Percentiles rank a stretch among this genome's conserved stretches.
Conservation (phyloP, 2,329 filamentous ascomycete genomes). For the Diaporthe batatas region DNA sequence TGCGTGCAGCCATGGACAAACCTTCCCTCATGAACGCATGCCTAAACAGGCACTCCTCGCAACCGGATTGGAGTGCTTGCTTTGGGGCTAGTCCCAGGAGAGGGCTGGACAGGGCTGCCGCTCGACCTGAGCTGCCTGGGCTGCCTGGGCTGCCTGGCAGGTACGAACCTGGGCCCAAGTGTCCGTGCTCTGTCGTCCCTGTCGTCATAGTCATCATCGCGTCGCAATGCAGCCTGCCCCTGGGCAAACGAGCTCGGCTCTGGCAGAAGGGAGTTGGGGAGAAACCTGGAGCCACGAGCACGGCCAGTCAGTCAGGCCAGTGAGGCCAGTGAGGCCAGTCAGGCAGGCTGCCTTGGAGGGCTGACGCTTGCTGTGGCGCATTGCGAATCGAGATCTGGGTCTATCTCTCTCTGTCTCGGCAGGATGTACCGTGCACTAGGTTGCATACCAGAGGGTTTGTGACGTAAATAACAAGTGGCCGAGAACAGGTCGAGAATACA, state of each 20-base stretch:
- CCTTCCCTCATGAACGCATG: slow-evolving; percentile 17
- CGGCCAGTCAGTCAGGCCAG: no score
- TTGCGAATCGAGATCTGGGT: neutral
- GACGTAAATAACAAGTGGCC: neutral
- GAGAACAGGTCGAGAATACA: neutral
- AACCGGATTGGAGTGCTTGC: slow-evolving; percentile 34
- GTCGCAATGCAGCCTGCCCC: slow-evolving; percentile 2
- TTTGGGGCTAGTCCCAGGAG: slow-evolving; percentile 29
- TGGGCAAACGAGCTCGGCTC: no score
- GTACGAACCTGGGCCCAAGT: slow-evolving; percentile 6
- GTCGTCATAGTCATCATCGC: slow-evolving; percentile 28
- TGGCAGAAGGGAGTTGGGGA: no score
- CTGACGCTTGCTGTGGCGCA: neutral
- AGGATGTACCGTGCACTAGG: neutral
- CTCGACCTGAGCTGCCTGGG: neutral
- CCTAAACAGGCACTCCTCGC: slow-evolving; percentile 24
- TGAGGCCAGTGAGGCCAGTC: no score
- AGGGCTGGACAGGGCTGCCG: neutral
- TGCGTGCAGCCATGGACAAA: slow-evolving; percentile 29
- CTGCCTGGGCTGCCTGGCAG: neutral
- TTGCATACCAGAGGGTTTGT: neutral
- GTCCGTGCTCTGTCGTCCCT: slow-evolving; percentile 9
- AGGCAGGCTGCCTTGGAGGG: neutral
- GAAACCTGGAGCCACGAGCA: no score
- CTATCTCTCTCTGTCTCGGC: no score